phyloP scores from a whole-genome alignment of 1,284 basidiomycete species.

The Farysia itapuensis region DNA sequence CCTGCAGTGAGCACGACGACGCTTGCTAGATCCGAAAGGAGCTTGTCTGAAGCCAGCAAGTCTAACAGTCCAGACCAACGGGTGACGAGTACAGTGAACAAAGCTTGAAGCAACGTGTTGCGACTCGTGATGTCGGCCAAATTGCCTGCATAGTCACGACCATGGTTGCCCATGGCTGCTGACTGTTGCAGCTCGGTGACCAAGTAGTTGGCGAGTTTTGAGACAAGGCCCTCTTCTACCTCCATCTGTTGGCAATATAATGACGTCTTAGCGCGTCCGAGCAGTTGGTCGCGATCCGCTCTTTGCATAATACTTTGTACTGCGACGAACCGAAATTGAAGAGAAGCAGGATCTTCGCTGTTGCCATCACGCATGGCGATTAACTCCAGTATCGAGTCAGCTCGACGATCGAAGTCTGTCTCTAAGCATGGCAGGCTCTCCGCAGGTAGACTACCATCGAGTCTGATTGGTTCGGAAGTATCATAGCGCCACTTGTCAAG shows the following conservation, averaged over 20 bases:
- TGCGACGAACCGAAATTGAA: conserved; percentile 18
- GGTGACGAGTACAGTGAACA: conserved; percentile 37
- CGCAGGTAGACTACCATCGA: conserved; percentile 22
- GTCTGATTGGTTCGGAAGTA: conserved; percentile 24
- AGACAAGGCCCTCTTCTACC: not conserved
- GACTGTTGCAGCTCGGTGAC: not conserved
- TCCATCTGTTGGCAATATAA: conserved; percentile 14
- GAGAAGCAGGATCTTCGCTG: not conserved
- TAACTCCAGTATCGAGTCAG: conserved; percentile 14
- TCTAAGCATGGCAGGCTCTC: conserved; percentile 21
- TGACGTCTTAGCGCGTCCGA: conserved; percentile 2
- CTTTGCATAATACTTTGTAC: conserved; percentile 23
- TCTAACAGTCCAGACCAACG: conserved; percentile 36
- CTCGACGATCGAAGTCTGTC: conserved; percentile 15
- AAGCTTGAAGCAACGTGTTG: conserved; percentile 11
- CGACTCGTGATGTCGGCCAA: not conserved
- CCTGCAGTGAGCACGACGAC: conserved; percentile 2
- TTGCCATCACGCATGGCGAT: not conserved
- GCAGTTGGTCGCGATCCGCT: conserved; percentile 21
- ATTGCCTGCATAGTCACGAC: no score
- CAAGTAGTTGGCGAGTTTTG: not conserved
- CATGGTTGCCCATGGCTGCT: no score
- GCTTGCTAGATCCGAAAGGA: conserved; percentile 7
- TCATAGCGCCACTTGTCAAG: conserved; percentile 32
- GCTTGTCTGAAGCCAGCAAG: conserved; percentile 1